Evolutionary conservation across 228 moss, liverwort and hornwort species (phyloP), one percentile per base, ranked within the genome.

Genomic region (Sphagnum fallax): DNA sequence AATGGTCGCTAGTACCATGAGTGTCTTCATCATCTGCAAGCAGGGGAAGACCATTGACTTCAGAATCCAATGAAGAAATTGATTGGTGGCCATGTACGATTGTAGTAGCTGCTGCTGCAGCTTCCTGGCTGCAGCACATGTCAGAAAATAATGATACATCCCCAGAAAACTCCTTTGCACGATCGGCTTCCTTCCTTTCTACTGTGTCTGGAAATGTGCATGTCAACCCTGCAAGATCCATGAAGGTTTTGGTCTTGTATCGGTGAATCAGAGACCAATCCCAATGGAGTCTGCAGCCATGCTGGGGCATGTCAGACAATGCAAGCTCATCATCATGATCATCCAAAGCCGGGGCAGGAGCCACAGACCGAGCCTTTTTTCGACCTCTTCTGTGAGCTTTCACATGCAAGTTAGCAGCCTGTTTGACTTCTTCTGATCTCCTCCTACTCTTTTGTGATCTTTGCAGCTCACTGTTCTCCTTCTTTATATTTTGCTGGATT

Each of bases 271-370:
- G 75, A 4, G 86, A 80, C 88, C 82, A 85, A 60, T 91, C 83
- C 90, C 91, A 90, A 0, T 84, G 81, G n/a, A 89, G 74, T 51
- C 91, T 87, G 67, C 84, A 86, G 2, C 88, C 89, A 61, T 89
- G 83, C 14, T 81, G 67, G 32, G 81, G 91, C 16, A 90, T 78
- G 69, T 94, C 89, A 6, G 91, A 91, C 50, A 91, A 91, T 61
- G 89, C 94, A 53, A 94, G 88, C 70, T 91, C 94, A 51, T 91
- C 94, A 32, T 32, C 32, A 51, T 80, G 83, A 72, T 75, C 84
- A 4, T 74, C 68, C 62, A 69, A 67, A 12, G 52, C 57, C 6
- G 75, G 70, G 10, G 61, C 58, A 32, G 32, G 32, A 32, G 32
- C 73, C 7, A 53, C 59, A 11, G 77, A 58, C 4, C 66, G 49